Evolutionary conservation across 495 filamentous ascomycete genomes (phyloP), one percentile per base, ranked within the genome.

Genomic region (Thermothielavioides terrestris): DNA sequence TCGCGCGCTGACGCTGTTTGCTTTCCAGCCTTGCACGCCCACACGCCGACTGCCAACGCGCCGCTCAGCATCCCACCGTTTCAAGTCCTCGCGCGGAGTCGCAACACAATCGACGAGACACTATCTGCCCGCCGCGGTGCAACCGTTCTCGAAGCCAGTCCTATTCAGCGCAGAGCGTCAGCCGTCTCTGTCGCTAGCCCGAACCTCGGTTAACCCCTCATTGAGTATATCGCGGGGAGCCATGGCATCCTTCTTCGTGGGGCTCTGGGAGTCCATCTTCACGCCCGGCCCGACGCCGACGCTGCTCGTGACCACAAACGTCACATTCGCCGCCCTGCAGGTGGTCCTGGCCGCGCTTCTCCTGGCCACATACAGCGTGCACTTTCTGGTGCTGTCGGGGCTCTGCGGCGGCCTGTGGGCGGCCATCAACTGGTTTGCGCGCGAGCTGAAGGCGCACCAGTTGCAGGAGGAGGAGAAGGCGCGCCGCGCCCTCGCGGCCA

Each of bases 381-480:
- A 98, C 72, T 97, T 97, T 58, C 56, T 87, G 43, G 73, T 87
- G 42, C 75, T 98, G 6, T 92, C 86, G 6, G 62, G 80, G 40
- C 70, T 98, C 8, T 86, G 80, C 32, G 89, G 68, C 1, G 85
- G 86, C 0, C 76, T 98, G 21, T 98, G 92, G 92, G 85, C 77
- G 67, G 79, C 82, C 18, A 94, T 98, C 68, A 95, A 95, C 69
- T 98, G 92, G 92, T 98, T 98, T 60, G 88, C 89, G 34, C 63
- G 65, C 20, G 92, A 98, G 72, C 72, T 98, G 28, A 74, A 73
- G 43, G 68, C 69, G 9, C 81, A 81, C 35, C 82, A 86, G 58
- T 70, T 66, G 18, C 73, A 89, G 62, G 80, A 82, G 54, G 73
- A 79, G 42, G 76, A 77, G 47, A 78, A 80, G 61, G 69, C 72